Percentiles rank a stretch among this genome's conserved stretches.
phyloP scores from a whole-genome alignment of 148 eudicot genomes.

The Gaultheria prostrata region DNA sequence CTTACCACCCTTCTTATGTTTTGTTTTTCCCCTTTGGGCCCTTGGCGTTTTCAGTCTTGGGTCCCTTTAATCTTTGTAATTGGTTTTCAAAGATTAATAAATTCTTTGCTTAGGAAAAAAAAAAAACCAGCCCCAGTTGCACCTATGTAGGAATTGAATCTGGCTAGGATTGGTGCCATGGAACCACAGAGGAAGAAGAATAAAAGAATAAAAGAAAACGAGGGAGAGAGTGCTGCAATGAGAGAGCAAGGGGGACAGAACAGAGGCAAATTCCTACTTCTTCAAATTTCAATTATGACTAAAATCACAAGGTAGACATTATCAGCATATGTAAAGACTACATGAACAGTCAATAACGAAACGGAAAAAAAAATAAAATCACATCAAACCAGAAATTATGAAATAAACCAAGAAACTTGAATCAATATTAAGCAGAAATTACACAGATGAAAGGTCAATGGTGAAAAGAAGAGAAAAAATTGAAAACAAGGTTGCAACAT shows the following conservation, averaged over 20 bases:
- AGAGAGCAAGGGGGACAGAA: not conserved
- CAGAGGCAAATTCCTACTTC: not conserved
- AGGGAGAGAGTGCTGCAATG: not conserved
- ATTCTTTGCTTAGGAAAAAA: too few species aligned
- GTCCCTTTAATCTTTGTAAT: too few species aligned
- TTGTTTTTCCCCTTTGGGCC: too few species aligned
- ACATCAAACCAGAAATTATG: not conserved
- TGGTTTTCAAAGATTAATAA: too few species aligned
- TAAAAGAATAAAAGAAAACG: not conserved
- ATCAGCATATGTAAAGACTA: not conserved
- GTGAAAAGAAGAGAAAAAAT: slow-evolving; percentile 1
- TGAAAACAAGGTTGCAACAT: not conserved
- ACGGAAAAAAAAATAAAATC: not conserved
- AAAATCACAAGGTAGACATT: not conserved
- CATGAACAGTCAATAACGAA: not conserved
- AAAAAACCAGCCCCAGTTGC: too few species aligned
- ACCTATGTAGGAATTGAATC: not conserved
- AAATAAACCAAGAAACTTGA: not conserved
- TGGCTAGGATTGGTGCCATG: not conserved
- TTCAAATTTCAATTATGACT: not conserved
- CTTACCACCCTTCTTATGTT: too few species aligned
- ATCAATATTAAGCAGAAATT: not conserved
- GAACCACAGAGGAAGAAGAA: not conserved
- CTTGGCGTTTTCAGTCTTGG: too few species aligned
- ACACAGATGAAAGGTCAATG: not conserved